These are phyloP conservation scores for Rhytidhysteron rufulum DNA, from an alignment of 2,329 filamentous ascomycete species.

Conservation along the genomic window DNA sequence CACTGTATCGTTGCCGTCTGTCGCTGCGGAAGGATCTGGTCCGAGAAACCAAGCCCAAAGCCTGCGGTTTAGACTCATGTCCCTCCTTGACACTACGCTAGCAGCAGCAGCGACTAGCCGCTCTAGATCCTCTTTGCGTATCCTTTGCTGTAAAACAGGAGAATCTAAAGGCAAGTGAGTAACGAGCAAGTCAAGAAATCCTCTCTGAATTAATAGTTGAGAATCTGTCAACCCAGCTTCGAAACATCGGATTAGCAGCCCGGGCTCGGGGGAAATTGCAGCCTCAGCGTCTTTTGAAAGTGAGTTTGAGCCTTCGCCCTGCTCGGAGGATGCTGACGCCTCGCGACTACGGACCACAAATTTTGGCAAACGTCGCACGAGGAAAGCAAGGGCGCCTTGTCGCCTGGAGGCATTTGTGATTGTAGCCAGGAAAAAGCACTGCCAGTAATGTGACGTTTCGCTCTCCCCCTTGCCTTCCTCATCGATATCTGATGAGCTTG, in stretches of 20 bases:
- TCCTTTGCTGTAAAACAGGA: constrained; percentile 69
- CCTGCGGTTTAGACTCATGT: constrained; percentile 94
- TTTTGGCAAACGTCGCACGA: constrained; percentile 73
- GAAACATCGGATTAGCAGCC: constrained; percentile 85
- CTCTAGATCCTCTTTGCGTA: constrained; percentile 73
- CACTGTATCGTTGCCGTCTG: constrained; percentile 29
- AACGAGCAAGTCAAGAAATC: constrained; percentile 88
- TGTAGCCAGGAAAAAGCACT: constrained; percentile 90
- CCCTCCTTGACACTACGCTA: constrained; percentile 82
- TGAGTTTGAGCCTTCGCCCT: constrained; percentile 6
- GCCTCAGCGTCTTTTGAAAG: constrained; percentile 56
- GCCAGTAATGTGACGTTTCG: constrained; percentile 92
- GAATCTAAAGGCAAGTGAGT: constrained; percentile 85
- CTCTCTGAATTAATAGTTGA: constrained; percentile 86
- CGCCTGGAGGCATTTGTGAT: constrained; percentile 85
- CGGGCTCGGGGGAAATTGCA: constrained; percentile 86
- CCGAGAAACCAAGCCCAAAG: constrained; percentile 97
- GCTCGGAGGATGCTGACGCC: constrained; percentile 13
- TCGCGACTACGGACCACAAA: constrained; percentile 45
- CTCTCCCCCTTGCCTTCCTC: constrained; percentile 28
- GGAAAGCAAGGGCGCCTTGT: constrained; percentile 81
- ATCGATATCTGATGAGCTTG: constrained; percentile 49
- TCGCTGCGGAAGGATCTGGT: constrained; percentile 54
- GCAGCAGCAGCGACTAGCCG: constrained; percentile 76
- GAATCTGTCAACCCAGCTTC: constrained; percentile 83